A percentile compares a stretch with the other conserved stretches of the same genome.
phyloP scores from a whole-genome alignment of 2,329 filamentous ascomycete genomes.

The Trichoderma arundinaceum region DNA sequence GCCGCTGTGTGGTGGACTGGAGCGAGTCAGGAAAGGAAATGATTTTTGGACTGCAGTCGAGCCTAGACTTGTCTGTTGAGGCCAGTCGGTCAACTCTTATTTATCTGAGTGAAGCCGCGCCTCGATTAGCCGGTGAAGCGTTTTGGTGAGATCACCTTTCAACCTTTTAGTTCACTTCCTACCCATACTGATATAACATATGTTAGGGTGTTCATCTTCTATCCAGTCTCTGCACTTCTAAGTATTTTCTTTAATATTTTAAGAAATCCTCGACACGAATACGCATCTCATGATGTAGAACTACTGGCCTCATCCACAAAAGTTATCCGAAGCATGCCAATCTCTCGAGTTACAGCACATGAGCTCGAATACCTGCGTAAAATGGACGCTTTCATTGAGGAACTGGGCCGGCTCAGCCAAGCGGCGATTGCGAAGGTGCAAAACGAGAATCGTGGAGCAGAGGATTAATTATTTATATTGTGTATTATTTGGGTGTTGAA shows the following conservation, averaged over 20 bases:
- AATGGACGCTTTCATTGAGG: constrained; percentile 51
- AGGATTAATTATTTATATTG: background rate
- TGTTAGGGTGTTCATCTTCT: constrained; percentile 60
- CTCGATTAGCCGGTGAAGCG: constrained; percentile 51
- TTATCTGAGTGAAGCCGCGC: constrained; percentile 52
- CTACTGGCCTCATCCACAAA: constrained; percentile 51
- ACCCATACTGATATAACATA: background rate
- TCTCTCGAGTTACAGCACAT: constrained; percentile 38
- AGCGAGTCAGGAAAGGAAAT: constrained; percentile 35
- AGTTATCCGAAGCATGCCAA: constrained; percentile 51
- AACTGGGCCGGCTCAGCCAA: constrained; percentile 50
- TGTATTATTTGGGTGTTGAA: background rate
- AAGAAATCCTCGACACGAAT: constrained; percentile 51
- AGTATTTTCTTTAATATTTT: constrained; percentile 62
- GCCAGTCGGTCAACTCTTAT: constrained; percentile 61
- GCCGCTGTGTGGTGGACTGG: constrained; percentile 52
- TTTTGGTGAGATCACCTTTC: constrained; percentile 49
- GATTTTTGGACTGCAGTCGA: constrained; percentile 56
- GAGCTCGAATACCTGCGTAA: constrained; percentile 50
- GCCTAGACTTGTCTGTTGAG: constrained; percentile 58
- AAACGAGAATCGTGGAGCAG: background rate
- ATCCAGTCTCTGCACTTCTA: constrained; percentile 60
- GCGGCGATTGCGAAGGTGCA: constrained; percentile 42
- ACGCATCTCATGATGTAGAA: constrained; percentile 53
- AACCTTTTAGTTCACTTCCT: background rate